phyloP scores from a whole-genome alignment of 331 rosid species.

The Malus hybrid region DNA sequence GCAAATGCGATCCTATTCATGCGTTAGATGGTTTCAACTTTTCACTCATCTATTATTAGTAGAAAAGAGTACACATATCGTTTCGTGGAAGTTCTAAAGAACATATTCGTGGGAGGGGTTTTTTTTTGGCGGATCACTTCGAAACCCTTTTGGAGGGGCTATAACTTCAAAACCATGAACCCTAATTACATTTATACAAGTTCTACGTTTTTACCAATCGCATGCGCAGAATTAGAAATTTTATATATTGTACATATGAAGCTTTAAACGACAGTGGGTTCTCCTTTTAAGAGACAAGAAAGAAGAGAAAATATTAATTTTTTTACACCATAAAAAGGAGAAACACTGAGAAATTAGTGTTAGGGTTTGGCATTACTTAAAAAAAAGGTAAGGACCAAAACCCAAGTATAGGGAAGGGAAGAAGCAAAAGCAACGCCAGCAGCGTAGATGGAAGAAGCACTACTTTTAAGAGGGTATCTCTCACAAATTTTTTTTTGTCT shows the following conservation, averaged over 20 bases:
- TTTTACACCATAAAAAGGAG: neutral
- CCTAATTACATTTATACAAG: neutral
- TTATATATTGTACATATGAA: neutral
- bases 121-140: too few relatives aligned
- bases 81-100: too few relatives aligned
- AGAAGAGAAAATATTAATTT: neutral
- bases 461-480: slow-evolving; percentile 26
- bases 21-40: too few relatives aligned
- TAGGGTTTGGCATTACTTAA: slow-evolving; percentile 22
- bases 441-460: neutral
- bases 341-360: neutral
- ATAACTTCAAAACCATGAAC: neutral
- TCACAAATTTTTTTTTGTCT: neutral
- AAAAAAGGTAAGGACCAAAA: neutral
- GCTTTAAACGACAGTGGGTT: slow-evolving; percentile 40
- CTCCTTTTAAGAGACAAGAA: slow-evolving; percentile 51
- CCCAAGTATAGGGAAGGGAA: neutral
- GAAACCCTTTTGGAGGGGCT: too few relatives aligned
- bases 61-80: too few relatives aligned
- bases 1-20: too few relatives aligned
- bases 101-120: too few relatives aligned
- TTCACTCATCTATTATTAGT: too few relatives aligned
- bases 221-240: slow-evolving; percentile 39
- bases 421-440: neutral
- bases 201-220: neutral